A percentile compares a stretch with the other conserved stretches of the same genome.
These are phyloP conservation scores for Linderniella brevidens DNA, from an alignment of 257 asterid genomes.

Conservation along the genomic window DNA sequence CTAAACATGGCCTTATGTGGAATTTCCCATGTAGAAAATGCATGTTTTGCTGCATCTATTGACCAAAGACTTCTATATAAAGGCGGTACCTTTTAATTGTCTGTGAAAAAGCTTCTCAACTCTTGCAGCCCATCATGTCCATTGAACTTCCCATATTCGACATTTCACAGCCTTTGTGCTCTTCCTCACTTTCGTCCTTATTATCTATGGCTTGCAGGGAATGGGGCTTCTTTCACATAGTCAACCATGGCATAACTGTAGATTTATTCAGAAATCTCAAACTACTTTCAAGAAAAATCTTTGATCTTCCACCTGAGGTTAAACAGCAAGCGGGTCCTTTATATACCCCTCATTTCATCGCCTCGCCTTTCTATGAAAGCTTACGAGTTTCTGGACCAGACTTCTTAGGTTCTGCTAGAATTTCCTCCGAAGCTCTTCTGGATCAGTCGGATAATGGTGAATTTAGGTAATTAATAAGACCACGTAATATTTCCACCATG, in stretches of 20 bases:
- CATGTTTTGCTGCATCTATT: not conserved
- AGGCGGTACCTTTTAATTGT: conserved; percentile 7
- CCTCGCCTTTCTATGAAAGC: conserved; percentile 61
- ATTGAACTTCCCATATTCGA: conserved; percentile 43
- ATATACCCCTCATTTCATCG: conserved; percentile 65
- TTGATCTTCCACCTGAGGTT: conserved; percentile 37
- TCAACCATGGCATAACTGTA: conserved; percentile 43
- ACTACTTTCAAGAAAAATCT: conserved; percentile 21
- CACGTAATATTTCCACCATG: not conserved
- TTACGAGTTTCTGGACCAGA: conserved; percentile 53
- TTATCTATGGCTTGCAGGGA: conserved; percentile 43
- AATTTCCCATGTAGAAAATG: no score
- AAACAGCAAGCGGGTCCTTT: conserved; percentile 47
- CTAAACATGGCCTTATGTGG: no score
- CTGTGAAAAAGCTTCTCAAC: not conserved
- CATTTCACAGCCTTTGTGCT: conserved; percentile 36
- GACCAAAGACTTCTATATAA: conserved; percentile 14
- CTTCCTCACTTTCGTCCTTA: conserved; percentile 36
- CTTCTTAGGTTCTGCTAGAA: conserved; percentile 37
- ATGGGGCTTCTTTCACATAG: conserved; percentile 53
- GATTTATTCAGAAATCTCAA: conserved; percentile 22
- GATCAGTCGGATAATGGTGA: conserved; percentile 19
- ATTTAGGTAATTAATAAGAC: conserved; percentile 29
- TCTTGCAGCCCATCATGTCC: conserved; percentile 18
- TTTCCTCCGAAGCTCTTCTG: conserved; percentile 32